A percentile compares a stretch with the other conserved stretches of the same genome.
Evolutionary conservation across 805 yeast genomes (phyloP).

Genomic region (Candida manassasensis): DNA sequence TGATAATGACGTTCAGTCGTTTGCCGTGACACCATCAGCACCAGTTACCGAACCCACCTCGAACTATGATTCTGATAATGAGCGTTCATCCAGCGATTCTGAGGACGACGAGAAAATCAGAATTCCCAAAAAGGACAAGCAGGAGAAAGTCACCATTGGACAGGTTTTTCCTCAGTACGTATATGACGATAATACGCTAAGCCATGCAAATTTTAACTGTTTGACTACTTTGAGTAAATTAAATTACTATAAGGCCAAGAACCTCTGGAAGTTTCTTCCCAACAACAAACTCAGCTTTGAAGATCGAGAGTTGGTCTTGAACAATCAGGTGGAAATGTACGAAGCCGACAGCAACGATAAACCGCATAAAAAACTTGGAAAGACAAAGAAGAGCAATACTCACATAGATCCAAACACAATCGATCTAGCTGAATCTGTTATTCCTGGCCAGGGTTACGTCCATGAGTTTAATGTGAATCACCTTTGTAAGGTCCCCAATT

Average conservation of each 20-base stretch:
- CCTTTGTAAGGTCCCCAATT: conserved; percentile 40
- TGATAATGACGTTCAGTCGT: background rate
- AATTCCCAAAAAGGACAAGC: conserved; percentile 1
- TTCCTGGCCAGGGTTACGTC: conserved; percentile 42
- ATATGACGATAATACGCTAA: conserved; percentile 23
- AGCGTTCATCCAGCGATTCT: background rate
- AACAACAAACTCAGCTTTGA: conserved; percentile 24
- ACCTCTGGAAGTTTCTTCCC: conserved; percentile 17
- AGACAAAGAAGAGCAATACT: conserved; percentile 25
- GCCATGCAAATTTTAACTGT: conserved; percentile 32
- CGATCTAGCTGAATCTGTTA: conserved; percentile 35
- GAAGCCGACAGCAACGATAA: conserved; percentile 10
- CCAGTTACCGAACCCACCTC: background rate
- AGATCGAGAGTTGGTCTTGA: conserved; percentile 33
- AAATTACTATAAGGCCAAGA: conserved; percentile 28
- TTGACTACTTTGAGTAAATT: conserved; percentile 31
- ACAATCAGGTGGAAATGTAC: conserved; percentile 22
- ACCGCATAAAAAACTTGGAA: conserved; percentile 20
- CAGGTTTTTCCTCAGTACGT: conserved; percentile 42
- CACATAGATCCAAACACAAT: conserved; percentile 35
- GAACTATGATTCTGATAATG: conserved; percentile 4
- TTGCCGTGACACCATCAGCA: background rate
- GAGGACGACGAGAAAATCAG: background rate
- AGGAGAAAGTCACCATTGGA: conserved; percentile 28
- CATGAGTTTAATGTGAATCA: conserved; percentile 39